A percentile compares a stretch with the other conserved stretches of the same genome.
phyloP scores from a whole-genome alignment of 176 grass and related monocot genomes.

The Rhynchospora tenuis region DNA sequence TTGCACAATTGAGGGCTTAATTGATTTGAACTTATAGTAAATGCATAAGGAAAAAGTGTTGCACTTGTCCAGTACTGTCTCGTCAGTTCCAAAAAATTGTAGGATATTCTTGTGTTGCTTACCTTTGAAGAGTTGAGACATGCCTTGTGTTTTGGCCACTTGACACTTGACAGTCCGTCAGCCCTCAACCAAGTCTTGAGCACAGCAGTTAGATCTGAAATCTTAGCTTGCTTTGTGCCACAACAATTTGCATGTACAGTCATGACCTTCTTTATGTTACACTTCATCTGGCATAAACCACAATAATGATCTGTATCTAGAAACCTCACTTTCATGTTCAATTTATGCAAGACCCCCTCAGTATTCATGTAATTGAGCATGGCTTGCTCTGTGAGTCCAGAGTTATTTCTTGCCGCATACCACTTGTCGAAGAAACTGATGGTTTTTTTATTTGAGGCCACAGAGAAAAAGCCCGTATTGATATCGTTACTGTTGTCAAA shows the following conservation, averaged over 20 bases:
- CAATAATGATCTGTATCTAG: slow-evolving; percentile 58
- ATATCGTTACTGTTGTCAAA: slow-evolving; percentile 1
- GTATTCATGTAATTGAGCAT: slow-evolving; percentile 42
- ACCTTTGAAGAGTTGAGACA: slow-evolving; percentile 16
- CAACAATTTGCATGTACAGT: slow-evolving; percentile 84
- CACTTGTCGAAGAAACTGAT: slow-evolving; percentile 27
- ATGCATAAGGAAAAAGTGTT: background rate
- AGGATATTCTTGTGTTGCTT: background rate
- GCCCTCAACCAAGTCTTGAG: slow-evolving; percentile 18
- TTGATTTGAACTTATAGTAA: background rate
- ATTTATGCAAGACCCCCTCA: slow-evolving; percentile 26
- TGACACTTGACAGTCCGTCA: background rate
- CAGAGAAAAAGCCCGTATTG: slow-evolving; percentile 34
- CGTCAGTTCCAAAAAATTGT: background rate
- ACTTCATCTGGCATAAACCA: slow-evolving; percentile 56
- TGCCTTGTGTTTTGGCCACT: slow-evolving; percentile 15
- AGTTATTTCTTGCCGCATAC: slow-evolving; percentile 30
- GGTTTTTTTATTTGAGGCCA: slow-evolving; percentile 27
- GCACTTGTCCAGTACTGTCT: background rate
- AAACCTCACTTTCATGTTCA: slow-evolving; percentile 47
- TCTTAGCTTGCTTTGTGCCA: slow-evolving; percentile 46
- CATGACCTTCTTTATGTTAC: slow-evolving; percentile 38
- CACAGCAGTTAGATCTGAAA: slow-evolving; percentile 44
- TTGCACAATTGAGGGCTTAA: background rate
- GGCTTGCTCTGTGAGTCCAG: slow-evolving; percentile 46